Conservation (phyloP, 148 eudicot genomes). For the Talinum fruticosum region DNA sequence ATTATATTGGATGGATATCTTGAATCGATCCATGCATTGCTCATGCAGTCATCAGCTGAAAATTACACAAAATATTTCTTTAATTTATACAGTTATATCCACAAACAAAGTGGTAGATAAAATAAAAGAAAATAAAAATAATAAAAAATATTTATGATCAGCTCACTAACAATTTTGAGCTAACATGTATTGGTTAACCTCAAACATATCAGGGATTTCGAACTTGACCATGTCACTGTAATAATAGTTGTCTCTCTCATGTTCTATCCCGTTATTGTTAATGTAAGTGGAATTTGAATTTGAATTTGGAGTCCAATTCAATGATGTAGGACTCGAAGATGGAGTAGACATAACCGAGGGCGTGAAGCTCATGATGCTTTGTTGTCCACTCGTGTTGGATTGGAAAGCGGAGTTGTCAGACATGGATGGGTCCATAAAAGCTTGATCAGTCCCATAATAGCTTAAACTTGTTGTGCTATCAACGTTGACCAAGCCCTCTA, state of each 20-base stretch:
- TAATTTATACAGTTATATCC: conserved; percentile 26
- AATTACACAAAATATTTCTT: conserved; percentile 26
- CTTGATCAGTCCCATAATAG: conserved; percentile 36
- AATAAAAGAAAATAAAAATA: conserved; percentile 4
- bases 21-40: conserved; percentile 8
- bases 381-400: conserved; percentile 32
- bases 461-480: conserved; percentile 29
- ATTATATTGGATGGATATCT: conserved; percentile 30
- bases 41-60: conserved; percentile 31
- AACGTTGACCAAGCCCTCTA: conserved; percentile 22
- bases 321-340: conserved; percentile 62
- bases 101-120: conserved; percentile 15
- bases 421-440: conserved; percentile 31
- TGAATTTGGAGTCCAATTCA: conserved; percentile 52
- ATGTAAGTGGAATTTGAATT: conserved; percentile 39
- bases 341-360: conserved; percentile 67
- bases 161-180: conserved; percentile 23
- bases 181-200: conserved; percentile 52
- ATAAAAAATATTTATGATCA: not conserved
- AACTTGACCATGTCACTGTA: conserved; percentile 60
- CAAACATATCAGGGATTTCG: conserved; percentile 59
- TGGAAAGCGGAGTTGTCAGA: conserved; percentile 37
- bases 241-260: conserved; percentile 61
- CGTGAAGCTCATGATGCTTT: conserved; percentile 39
- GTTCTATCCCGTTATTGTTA: conserved; percentile 47